A percentile compares a stretch with the other conserved stretches of the same genome.
Evolutionary conservation across 257 asterid species (phyloP).

Genomic region (Misopates orontium): DNA sequence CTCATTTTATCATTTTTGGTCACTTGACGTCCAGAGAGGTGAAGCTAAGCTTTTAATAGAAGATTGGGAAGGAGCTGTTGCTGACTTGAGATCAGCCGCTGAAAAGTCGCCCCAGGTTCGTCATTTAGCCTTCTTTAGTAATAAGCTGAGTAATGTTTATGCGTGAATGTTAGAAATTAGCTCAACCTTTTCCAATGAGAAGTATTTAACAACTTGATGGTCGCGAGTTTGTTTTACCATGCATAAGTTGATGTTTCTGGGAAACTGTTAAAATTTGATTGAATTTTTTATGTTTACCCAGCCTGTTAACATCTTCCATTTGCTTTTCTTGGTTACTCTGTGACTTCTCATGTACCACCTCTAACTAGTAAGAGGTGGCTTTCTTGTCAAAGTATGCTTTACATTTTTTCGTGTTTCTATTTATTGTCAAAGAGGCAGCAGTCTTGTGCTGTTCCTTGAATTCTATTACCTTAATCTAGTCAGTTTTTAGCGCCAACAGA

Average conservation of each 20-base stretch:
- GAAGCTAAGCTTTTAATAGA: constrained; percentile 88
- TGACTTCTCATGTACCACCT: too few relatives aligned
- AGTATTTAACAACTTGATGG: constrained; percentile 1
- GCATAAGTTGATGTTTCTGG: constrained; percentile 1
- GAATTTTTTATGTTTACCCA: neutral
- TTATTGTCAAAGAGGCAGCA: too few relatives aligned
- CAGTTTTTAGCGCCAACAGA: too few relatives aligned
- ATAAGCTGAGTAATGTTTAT: neutral
- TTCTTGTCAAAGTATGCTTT: too few relatives aligned
- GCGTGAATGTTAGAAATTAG: neutral
- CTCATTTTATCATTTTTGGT: constrained; percentile 17
- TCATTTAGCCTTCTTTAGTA: neutral
- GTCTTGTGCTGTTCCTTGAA: too few relatives aligned
- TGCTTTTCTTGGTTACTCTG: neutral
- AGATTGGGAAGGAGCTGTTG: constrained; percentile 97
- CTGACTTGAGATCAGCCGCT: constrained; percentile 81
- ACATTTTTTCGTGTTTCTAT: too few relatives aligned
- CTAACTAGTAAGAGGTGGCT: too few relatives aligned
- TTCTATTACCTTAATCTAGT: too few relatives aligned
- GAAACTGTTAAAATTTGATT: neutral
- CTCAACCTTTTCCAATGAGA: neutral
- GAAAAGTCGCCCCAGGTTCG: constrained; percentile 93
- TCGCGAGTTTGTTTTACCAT: neutral
- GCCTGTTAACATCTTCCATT: neutral
- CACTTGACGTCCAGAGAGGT: constrained; percentile 58